Base-by-base conservation (phyloP, 1,139 yeast species). In the Geotrichum carabidarum region DNA sequence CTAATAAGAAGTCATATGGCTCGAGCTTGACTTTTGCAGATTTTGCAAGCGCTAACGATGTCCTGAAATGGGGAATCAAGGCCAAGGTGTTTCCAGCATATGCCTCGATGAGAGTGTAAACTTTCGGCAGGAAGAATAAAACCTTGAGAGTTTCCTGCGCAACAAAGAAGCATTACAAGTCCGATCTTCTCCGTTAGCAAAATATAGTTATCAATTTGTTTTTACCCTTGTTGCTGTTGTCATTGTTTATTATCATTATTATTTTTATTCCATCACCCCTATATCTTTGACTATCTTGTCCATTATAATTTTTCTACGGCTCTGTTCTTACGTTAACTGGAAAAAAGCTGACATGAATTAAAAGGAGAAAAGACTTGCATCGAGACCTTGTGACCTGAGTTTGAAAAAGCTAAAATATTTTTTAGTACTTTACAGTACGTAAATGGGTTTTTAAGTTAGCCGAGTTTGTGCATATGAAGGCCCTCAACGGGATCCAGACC, bases 11-110 rank as follows among this genome's bases (percentile, higher is more conserved):
- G 32, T n/a, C 40, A 18, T 42, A 34, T 31, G 37, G 40, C 11
- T 18, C 32, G 8, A 17, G 31, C n/a, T 55, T 58, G 15, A 38
- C 15, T 3, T 14, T 53, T 38, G 48, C 53, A n/a, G 58, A 56
- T 30, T 54, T 57, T 2, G 57, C 57, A 35, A 59, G 63, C 11
- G 69, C 71, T 1, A 54, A 56, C 22, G 69, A 67, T 37, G 66
- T 68, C 11, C 56, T 64, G 27, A 50, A 57, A 12, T 68, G 71
- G 71, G 70, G 70, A 12, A 51, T 59, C 36, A 56, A 57, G 51
- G 57, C 57, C 46, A 58, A 60, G 42, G 52, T 61, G 27, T 58
- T 63, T 43, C 63, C 66, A 7, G 56, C 50, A 12, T 48, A 48
- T 18, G 45, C 44, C 4, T 38, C 42, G 27, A 17, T 36, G 34